Evolutionary conservation across 2,329 filamentous ascomycete species (phyloP).

Genomic region (Corynespora cassiicola): DNA sequence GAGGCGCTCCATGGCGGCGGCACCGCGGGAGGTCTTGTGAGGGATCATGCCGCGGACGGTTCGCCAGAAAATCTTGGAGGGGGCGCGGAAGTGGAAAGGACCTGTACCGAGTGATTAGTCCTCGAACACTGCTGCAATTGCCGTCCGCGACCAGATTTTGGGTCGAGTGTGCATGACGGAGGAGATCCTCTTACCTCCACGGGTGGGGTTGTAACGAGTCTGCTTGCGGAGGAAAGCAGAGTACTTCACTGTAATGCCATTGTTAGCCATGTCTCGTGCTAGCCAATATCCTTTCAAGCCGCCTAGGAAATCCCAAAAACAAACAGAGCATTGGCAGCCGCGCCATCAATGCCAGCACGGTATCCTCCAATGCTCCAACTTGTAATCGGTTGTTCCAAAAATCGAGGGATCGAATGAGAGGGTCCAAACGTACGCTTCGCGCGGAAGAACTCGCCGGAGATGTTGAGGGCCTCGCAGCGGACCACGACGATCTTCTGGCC

Average conservation of each 20-base stretch:
- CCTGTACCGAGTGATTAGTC: conserved; percentile 58
- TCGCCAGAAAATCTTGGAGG: conserved; percentile 99
- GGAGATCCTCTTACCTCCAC: conserved; percentile 76
- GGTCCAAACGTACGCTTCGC: conserved; percentile 88
- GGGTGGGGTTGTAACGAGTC: conserved; percentile 99
- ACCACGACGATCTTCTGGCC: conserved; percentile 99
- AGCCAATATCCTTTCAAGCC: conserved; percentile 25
- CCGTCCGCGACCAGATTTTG: conserved; percentile 1
- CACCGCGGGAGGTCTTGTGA: conserved; percentile 99
- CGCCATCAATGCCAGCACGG: neutral
- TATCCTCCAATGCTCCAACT: too few species aligned
- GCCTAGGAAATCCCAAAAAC: conserved; percentile 6
- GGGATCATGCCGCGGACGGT: conserved; percentile 99
- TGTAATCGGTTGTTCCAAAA: too few species aligned
- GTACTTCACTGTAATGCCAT: conserved; percentile 87
- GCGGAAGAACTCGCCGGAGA: conserved; percentile 99
- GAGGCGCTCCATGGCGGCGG: conserved; percentile 94
- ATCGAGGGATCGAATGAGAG: conserved; percentile 6
- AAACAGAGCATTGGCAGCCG: neutral
- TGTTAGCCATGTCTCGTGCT: too few species aligned
- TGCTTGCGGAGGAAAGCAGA: conserved; percentile 99
- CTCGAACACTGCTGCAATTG: neutral
- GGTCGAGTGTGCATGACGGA: conserved; percentile 10
- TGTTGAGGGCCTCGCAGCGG: conserved; percentile 99
- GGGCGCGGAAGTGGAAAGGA: conserved; percentile 99